Evolutionary conservation across 2,329 filamentous ascomycete species (phyloP), one percentile per base, ranked within the genome.

Genomic region (Sporothrix brasiliensis): DNA sequence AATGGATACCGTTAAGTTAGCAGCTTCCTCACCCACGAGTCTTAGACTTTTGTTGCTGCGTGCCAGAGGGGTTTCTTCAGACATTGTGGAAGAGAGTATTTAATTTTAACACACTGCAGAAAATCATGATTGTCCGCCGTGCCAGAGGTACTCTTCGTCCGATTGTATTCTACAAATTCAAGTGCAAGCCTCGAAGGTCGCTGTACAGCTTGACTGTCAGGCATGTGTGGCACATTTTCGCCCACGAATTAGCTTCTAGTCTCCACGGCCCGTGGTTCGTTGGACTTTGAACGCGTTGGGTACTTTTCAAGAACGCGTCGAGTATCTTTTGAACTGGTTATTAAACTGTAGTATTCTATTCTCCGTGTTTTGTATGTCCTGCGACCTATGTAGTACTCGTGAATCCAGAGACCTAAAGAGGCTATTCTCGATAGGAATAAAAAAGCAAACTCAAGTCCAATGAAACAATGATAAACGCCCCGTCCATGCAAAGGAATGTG

Each of bases 401-500:
- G 39, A 63, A 63, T 41, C 52, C 16, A 61, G 34, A 21, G n/a
- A 54, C 27, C 21, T 3, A 30, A 30, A 67, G 11, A 16, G 41
- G 41, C 41, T 44, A 3, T 44, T 13, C 41, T 7, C 11, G 41
- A 34, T 9, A 49, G 19, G n/a, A 27, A 9, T 67, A 34, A 56
- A 21, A 49, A 30, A 30, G 52, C 52, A 68, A 68, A 58, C 30
- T 19, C n/a, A 58, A 47, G n/a, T 14, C 34, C 21, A 60, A 41
- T 30, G 14, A 60, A 69, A 41, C 27, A 63, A 27, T 47, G 67
- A 4, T 50, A 58, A 73, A 73, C 68, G 70, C 69, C 71, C 39
- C 68, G 60, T 63, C 52, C 65, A 73, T 74, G 72, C 70, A 73
- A 74, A 74, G 72, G 69, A 74, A 71, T 72, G 73, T 71, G 69